Conservation (phyloP, 257 asterid species). For the Salvia rosmarinus region DNA sequence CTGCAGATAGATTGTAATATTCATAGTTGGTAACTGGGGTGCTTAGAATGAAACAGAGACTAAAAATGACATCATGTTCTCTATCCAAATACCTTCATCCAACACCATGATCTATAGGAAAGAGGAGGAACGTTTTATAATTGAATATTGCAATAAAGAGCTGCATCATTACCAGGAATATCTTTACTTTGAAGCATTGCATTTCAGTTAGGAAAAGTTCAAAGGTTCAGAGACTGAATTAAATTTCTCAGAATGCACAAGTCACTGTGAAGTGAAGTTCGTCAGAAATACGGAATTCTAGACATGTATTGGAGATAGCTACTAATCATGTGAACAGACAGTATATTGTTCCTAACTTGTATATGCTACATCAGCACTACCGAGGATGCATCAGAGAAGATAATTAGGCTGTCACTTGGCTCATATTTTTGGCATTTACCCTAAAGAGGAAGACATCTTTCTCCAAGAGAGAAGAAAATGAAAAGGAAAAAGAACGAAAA, state of each 20-base stretch:
- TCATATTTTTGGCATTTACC: background rate
- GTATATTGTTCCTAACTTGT: background rate
- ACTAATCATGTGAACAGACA: background rate
- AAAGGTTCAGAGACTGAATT: background rate
- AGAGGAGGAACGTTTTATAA: background rate
- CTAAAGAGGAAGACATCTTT: background rate
- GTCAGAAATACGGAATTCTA: background rate
- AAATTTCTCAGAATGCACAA: background rate
- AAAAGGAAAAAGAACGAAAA: background rate
- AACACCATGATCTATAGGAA: background rate
- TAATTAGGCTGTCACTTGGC: background rate
- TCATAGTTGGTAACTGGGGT: slow-evolving; percentile 7
- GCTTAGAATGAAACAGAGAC: background rate
- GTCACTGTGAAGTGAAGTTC: background rate
- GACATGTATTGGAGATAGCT: background rate
- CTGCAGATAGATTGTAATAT: slow-evolving; percentile 46
- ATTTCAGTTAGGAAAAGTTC: background rate
- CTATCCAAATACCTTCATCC: background rate
- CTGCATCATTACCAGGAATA: background rate
- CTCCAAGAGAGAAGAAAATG: slow-evolving; percentile 27
- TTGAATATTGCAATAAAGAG: background rate
- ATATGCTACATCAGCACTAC: background rate
- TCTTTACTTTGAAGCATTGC: background rate
- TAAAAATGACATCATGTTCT: background rate
- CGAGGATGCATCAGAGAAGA: background rate